Evolutionary conservation across 1,284 basidiomycete species (phyloP), one percentile per base, ranked within the genome.

Genomic region (Trichosporon sp.): DNA sequence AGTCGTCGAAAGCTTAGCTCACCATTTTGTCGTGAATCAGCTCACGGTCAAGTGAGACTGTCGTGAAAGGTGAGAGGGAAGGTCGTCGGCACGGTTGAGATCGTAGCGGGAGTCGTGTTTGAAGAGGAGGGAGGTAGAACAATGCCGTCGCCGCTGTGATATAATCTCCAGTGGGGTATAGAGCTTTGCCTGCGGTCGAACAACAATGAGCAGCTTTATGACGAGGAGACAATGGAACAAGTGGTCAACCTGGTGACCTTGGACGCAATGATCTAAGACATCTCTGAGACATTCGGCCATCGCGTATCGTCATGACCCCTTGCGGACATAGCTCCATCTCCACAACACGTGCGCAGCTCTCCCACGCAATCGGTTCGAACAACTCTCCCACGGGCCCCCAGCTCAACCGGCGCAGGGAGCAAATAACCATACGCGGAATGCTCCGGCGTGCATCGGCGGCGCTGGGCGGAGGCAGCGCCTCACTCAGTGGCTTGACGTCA

Each of bases 401-500:
- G 8, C 40, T 11, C 4, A 43, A 40, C 10, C 38, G 38, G 37
- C 35, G 35, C 35, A 37, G 38, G 38, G 43, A 46, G 43, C 4
- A 16, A 46, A 46, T n/a, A 46, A 46, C 43, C 43, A 46, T n/a
- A 46, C 43, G 43, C 43, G 43, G 43, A 46, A 46, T 46, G 16
- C 43, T 46, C 43, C 43, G 43, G 43, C 3, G 16, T 4, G 7
- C 43, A 7, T 16, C 43, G 43, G 16, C 14, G 16, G 16, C 43
- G 43, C 35, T 37, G 35, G 35, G 38, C 46, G 46, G 19, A 48
- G 46, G 51, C 51, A 19, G 51, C 51, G 51, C 51, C 51, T 19
- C 51, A 54, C 51, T 54, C 51, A 54, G 51, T 54, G 51, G 51
- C 51, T 54, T 54, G 51, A 54, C 51, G 51, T 54, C 51, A 54